Evolutionary conservation across 2,329 filamentous ascomycete species (phyloP), one percentile per base, ranked within the genome.

Genomic region (Macrophomina pseudophaseolina): DNA sequence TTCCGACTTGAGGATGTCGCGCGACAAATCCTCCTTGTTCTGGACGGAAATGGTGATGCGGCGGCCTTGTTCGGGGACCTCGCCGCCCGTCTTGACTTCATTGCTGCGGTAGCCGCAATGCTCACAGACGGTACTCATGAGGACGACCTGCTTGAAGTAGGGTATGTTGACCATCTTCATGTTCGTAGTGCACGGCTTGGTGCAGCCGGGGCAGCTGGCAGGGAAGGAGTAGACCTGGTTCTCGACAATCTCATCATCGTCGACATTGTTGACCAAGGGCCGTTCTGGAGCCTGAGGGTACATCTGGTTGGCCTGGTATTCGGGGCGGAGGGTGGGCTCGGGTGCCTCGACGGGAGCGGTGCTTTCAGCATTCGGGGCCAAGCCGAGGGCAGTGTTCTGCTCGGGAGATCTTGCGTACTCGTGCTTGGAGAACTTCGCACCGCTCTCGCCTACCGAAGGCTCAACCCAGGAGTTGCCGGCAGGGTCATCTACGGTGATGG

Each of bases 91-190:
- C 85, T 98, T 98, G 76, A 99, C 93, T 78, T 99, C 95, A 79
- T 97, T 98, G 72, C 91, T 95, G 69, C 93, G 90, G 83, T 98
- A 97, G 67, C 94, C 94, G 77, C 95, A 99, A 78, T 90, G 86
- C 33, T 94, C 90, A 80, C 95, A 99, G 33, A 93, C 90, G 2
- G 94, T 98, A 72, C 90, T 94, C 92, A 97, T 98, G 73, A 99
- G 85, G 48, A 97, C 90, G 3, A 99, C 95, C 76, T 98, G 92
- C 81, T 97, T 97, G 83, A 99, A 99, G 81, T 97, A 91, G 0
- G 95, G 95, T 69, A 99, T 97, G 74, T 97, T 93, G 66, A 98
- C 93, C 90, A 97, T 97, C 84, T 97, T 97, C 93, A 97, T 97
- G 80, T 97, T 94, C 9, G 96, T 97, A 4, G 89, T 88, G 80